Percentiles rank a stretch among this genome's conserved stretches.
Conservation (phyloP, 208 protist species). For the Trypanosoma theileri region DNA sequence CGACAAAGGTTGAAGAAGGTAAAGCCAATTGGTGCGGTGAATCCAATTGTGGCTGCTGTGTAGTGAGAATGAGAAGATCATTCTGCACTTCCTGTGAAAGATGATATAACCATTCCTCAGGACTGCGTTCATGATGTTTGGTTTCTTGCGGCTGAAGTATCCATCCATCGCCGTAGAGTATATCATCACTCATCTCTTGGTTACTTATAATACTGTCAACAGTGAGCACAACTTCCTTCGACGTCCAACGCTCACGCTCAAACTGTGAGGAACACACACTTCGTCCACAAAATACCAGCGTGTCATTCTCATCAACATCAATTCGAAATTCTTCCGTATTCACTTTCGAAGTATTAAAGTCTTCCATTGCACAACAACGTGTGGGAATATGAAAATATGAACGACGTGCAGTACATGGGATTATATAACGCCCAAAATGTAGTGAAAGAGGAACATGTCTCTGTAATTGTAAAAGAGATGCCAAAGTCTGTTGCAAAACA, state of each 20-base stretch:
- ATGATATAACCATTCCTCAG: constrained; percentile 25
- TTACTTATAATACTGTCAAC: constrained; percentile 17
- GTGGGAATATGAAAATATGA: constrained; percentile 31
- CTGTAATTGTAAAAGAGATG: constrained; percentile 23
- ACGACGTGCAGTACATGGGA: constrained; percentile 28
- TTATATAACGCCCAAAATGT: constrained; percentile 21
- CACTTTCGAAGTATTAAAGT: constrained; percentile 26
- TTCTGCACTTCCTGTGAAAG: constrained; percentile 18
- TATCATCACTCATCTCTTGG: constrained; percentile 41
- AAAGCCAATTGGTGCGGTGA: constrained; percentile 43
- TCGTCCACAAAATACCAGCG: constrained; percentile 28
- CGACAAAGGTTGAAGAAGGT: constrained; percentile 38
- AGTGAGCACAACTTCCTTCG: constrained; percentile 33
- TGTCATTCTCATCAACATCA: neutral
- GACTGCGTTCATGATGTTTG: constrained; percentile 1
- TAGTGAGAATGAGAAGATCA: constrained; percentile 45
- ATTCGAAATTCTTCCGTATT: neutral
- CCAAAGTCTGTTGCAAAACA: constrained; percentile 42
- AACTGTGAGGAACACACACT: constrained; percentile 9
- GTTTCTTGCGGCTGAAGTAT: constrained; percentile 25
- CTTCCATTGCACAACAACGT: constrained; percentile 30
- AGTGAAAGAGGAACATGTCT: constrained; percentile 7
- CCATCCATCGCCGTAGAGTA: constrained; percentile 62
- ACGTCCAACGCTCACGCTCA: constrained; percentile 15
- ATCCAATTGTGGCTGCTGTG: constrained; percentile 33